Conservation (phyloP, 2,329 filamentous ascomycete species). For the Phoma sp. region DNA sequence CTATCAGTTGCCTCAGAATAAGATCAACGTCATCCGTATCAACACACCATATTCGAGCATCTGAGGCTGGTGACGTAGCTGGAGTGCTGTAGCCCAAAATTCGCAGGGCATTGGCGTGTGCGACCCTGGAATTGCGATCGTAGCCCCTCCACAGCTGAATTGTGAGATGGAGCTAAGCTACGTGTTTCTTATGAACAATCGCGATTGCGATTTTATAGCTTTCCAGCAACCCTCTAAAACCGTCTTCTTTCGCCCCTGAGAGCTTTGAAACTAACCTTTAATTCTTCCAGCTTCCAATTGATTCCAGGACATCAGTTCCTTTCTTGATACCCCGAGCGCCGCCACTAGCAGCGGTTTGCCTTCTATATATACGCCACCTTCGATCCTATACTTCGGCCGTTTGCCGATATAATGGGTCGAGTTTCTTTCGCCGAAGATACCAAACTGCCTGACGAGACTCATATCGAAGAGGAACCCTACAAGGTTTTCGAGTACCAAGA, state of each 20-base stretch:
- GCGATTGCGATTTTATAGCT: background rate
- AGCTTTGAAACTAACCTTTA: constrained; percentile 21
- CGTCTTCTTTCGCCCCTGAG: background rate
- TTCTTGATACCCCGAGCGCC: constrained; percentile 32
- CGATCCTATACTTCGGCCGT: constrained; percentile 51
- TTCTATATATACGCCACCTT: constrained; percentile 28
- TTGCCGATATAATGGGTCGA: constrained; percentile 61
- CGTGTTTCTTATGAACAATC: constrained; percentile 18
- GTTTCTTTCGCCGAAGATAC: constrained; percentile 59
- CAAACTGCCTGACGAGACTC: constrained; percentile 53
- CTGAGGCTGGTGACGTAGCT: constrained; percentile 28
- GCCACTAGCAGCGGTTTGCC: constrained; percentile 28
- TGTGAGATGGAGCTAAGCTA: constrained; percentile 28
- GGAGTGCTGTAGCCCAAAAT: constrained; percentile 21
- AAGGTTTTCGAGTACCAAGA: constrained; percentile 84
- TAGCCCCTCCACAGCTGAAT: constrained; percentile 18
- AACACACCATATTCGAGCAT: constrained; percentile 21
- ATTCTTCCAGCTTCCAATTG: constrained; percentile 19
- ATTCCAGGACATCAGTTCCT: constrained; percentile 34
- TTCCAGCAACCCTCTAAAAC: background rate
- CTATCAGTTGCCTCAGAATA: constrained; percentile 33
- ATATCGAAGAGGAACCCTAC: constrained; percentile 64
- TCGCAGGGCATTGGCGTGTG: constrained; percentile 18
- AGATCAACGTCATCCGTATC: constrained; percentile 33
- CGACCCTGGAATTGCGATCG: constrained; percentile 10